Evolutionary conservation across 305 asterid genomes (phyloP).

Genomic region (Solanum hybrid): DNA sequence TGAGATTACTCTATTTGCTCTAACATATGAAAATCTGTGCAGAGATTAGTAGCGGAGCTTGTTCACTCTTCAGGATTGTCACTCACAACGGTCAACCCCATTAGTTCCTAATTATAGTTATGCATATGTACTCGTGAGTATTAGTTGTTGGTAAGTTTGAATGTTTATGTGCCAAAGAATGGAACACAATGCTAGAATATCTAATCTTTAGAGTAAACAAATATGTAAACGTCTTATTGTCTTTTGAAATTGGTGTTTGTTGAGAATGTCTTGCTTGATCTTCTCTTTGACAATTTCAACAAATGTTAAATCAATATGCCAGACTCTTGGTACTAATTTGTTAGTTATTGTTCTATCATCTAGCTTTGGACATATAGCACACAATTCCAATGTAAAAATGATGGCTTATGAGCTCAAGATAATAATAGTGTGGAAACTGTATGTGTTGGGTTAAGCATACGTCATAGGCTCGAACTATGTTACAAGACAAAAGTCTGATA

Average conservation of each 20-base stretch:
- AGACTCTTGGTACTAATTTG: not conserved
- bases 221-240: not conserved
- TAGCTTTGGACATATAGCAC: not conserved
- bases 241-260: not conserved
- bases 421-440: not conserved
- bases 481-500: not conserved
- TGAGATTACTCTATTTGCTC: not conserved
- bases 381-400: not conserved
- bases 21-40: not conserved
- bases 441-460: not conserved
- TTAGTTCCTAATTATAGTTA: not conserved
- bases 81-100: not conserved
- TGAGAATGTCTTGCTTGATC: not conserved
- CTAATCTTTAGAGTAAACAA: not conserved
- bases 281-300: not conserved
- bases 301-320: not conserved
- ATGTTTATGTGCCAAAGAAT: not conserved
- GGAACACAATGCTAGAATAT: not conserved
- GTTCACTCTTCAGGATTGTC: not conserved
- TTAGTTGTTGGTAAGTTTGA: not conserved
- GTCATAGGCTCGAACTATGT: not conserved
- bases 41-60: not conserved
- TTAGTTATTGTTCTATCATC: not conserved
- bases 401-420: not conserved
- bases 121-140: not conserved